Conservation (phyloP, 2,329 filamentous ascomycete species). For the Penicillium digitatum region DNA sequence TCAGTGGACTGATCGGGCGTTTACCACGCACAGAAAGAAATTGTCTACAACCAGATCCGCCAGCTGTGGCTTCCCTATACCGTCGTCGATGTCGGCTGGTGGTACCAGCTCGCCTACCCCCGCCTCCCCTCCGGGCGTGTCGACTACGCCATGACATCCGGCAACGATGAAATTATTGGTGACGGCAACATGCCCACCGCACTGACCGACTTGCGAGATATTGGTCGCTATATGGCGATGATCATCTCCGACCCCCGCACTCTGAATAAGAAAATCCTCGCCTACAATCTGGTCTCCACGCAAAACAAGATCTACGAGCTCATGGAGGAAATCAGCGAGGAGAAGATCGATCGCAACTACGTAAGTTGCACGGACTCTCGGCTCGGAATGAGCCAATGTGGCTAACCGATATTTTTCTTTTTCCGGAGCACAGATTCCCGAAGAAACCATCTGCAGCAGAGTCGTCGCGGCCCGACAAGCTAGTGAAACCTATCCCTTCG, state of each 20-base stretch:
- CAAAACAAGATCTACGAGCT: slow-evolving; percentile 48
- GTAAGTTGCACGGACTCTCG: slow-evolving; percentile 26
- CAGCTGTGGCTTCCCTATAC: slow-evolving; percentile 52
- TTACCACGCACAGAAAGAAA: slow-evolving; percentile 45
- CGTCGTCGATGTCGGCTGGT: slow-evolving; percentile 57
- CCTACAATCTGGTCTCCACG: slow-evolving; percentile 46
- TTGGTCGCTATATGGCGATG: slow-evolving; percentile 50
- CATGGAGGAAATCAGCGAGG: slow-evolving; percentile 49
- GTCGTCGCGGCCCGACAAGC: slow-evolving; percentile 34
- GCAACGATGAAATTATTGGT: slow-evolving; percentile 41
- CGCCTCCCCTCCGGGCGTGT: slow-evolving; percentile 45
- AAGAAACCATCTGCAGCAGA: slow-evolving; percentile 34
- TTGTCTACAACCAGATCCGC: slow-evolving; percentile 49
- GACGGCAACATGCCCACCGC: slow-evolving; percentile 46
- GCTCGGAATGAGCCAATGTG: background rate
- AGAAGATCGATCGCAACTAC: slow-evolving; percentile 43
- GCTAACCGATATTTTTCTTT: slow-evolving; percentile 14
- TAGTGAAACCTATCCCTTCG: slow-evolving; percentile 37
- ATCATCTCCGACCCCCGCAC: slow-evolving; percentile 54
- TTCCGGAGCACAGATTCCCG: slow-evolving; percentile 27
- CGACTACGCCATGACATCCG: slow-evolving; percentile 43
- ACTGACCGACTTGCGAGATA: slow-evolving; percentile 51
- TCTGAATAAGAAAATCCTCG: slow-evolving; percentile 51
- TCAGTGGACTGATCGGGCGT: slow-evolving; percentile 5
- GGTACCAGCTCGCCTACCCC: slow-evolving; percentile 51